Evolutionary conservation across 1,139 yeast genomes (phyloP).

Genomic region (Pichia sp.): DNA sequence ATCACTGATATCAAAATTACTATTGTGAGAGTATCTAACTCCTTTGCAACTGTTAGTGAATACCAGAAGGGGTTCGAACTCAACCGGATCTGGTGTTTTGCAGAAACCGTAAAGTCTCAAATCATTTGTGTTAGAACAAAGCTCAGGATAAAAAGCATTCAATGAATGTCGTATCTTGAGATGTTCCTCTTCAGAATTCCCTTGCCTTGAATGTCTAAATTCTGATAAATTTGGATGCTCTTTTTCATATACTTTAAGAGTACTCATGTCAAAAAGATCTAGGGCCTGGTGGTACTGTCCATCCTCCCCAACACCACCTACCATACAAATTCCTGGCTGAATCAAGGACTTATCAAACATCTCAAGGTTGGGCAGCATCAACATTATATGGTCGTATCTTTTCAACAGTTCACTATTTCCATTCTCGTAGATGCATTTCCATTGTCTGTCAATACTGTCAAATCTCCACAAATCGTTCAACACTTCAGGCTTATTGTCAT

Average conservation of each 20-base stretch:
- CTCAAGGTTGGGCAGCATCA: constrained; percentile 40
- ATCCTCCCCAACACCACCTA: constrained; percentile 54
- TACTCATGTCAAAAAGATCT: constrained; percentile 51
- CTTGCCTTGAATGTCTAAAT: not conserved
- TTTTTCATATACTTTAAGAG: constrained; percentile 40
- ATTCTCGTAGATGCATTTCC: constrained; percentile 47
- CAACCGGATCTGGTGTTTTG: constrained; percentile 14
- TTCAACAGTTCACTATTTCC: constrained; percentile 26
- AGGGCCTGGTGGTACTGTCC: constrained; percentile 42
- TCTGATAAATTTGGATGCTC: not conserved
- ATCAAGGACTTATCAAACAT: constrained; percentile 39
- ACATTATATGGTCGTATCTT: constrained; percentile 52
- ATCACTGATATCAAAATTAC: constrained; percentile 2
- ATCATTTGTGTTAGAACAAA: constrained; percentile 7
- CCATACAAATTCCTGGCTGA: constrained; percentile 53
- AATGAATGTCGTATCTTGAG: constrained; percentile 7
- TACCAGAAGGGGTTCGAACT: constrained; percentile 22
- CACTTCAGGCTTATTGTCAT: constrained; percentile 38
- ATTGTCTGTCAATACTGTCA: constrained; percentile 44
- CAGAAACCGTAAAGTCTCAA: constrained; percentile 8
- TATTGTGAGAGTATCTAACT: constrained; percentile 9
- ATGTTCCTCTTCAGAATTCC: not conserved
- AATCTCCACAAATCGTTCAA: constrained; percentile 67
- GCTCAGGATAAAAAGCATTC: constrained; percentile 3
- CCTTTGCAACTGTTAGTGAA: constrained; percentile 18